phyloP scores from a whole-genome alignment of 805 yeast species.

The Metschnikowia proteae region DNA sequence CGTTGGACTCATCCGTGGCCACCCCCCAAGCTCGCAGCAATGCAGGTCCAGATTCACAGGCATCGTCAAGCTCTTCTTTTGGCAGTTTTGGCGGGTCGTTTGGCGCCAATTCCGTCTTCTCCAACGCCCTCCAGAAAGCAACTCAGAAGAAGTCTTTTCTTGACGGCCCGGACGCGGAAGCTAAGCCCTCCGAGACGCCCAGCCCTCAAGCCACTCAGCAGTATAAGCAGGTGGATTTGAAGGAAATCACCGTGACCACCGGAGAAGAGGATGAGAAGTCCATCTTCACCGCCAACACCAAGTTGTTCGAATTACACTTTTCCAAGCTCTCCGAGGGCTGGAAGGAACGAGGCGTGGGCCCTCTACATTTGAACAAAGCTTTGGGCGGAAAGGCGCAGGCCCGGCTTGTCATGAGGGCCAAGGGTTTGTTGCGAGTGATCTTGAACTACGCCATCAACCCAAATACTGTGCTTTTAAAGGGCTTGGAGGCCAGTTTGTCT shows the following conservation, averaged over 20 bases:
- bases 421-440: constrained; percentile 77
- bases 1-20: not conserved
- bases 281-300: constrained; percentile 66
- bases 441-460: constrained; percentile 66
- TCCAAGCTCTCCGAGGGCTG: constrained; percentile 70
- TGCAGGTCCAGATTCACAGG: not conserved
- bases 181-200: constrained; percentile 14
- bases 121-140: constrained; percentile 54
- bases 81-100: constrained; percentile 29
- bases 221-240: constrained; percentile 58
- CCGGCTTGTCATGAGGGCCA: constrained; percentile 87
- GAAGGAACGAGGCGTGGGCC: constrained; percentile 94
- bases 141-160: constrained; percentile 55
- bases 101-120: constrained; percentile 46
- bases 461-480: constrained; percentile 63
- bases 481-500: constrained; percentile 80
- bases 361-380: constrained; percentile 69
- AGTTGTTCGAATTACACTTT: constrained; percentile 71
- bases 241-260: constrained; percentile 56
- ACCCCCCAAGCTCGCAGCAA: not conserved
- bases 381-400: constrained; percentile 38
- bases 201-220: constrained; percentile 31
- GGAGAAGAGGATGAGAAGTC: constrained; percentile 89
- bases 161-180: constrained; percentile 32
- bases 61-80: constrained; percentile 11